These are phyloP conservation scores for Alternaria solani DNA, from an alignment of 2,329 filamentous ascomycete genomes.

Conservation along the genomic window DNA sequence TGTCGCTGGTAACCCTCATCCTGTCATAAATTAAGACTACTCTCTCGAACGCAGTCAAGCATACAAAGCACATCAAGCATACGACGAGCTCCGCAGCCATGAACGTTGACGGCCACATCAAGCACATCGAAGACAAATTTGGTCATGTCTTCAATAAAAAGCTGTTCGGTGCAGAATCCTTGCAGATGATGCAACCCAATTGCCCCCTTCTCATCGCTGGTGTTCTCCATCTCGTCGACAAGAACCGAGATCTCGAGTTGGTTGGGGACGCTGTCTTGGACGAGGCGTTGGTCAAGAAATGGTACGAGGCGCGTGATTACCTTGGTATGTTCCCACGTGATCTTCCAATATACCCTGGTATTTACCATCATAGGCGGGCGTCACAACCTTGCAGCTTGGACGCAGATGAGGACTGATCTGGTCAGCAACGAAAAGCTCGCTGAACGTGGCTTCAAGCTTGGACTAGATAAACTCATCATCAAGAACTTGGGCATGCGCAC, in stretches of 20 bases:
- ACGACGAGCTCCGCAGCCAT: not conserved
- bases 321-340: not conserved
- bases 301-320: not conserved
- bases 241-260: not conserved
- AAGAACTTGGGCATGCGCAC: not conserved
- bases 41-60: not conserved
- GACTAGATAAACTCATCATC: not conserved
- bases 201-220: not conserved
- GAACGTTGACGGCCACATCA: not conserved
- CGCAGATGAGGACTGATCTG: not conserved
- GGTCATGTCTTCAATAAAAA: not conserved
- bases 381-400: not conserved
- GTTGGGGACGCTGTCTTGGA: not conserved
- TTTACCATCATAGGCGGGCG: not conserved
- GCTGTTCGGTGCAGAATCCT: constrained; percentile 4
- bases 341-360: too few relatives aligned
- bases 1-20: not conserved
- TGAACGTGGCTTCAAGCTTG: not conserved
- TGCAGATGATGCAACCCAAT: not conserved
- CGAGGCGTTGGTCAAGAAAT: not conserved
- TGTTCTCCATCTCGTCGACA: not conserved
- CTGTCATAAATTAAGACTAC: not conserved
- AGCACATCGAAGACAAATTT: not conserved
- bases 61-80: not conserved
- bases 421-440: not conserved